A percentile compares a stretch with the other conserved stretches of the same genome.
These are phyloP conservation scores for Ophiostoma quercus DNA, from an alignment of 2,329 filamentous ascomycete genomes.

Conservation along the genomic window DNA sequence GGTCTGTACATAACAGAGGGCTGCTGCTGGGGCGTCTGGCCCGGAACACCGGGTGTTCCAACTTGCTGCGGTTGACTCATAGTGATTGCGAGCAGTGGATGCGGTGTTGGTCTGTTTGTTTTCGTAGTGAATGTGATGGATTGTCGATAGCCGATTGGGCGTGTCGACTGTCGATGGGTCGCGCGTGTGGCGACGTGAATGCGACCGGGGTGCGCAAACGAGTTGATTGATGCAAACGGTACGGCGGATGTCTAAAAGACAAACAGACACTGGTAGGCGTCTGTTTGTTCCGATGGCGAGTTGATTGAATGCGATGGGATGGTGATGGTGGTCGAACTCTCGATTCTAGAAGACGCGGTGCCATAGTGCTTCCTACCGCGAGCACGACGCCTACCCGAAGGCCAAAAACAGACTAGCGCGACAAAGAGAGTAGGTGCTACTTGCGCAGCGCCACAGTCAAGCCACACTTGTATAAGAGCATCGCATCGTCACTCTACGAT, in stretches of 20 bases:
- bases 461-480: neutral
- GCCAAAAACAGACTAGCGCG: neutral
- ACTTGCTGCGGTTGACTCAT: slow-evolving; percentile 9
- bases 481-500: neutral
- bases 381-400: neutral
- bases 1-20: slow-evolving; percentile 43
- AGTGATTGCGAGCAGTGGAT: neutral
- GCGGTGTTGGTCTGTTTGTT: neutral
- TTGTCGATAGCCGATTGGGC: too few relatives aligned
- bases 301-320: neutral
- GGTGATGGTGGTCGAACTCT: neutral
- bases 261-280: neutral
- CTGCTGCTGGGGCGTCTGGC: slow-evolving; percentile 23
- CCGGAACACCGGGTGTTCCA: slow-evolving; percentile 6
- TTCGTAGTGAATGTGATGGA: neutral
- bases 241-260: neutral
- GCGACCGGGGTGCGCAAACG: neutral
- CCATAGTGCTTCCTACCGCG: too few relatives aligned
- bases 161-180: neutral
- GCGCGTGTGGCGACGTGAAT: neutral
- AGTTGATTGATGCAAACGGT: neutral
- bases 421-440: neutral
- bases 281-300: neutral
- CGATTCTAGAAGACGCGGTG: neutral
- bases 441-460: slow-evolving; percentile 1